Percentiles rank a stretch among this genome's conserved stretches.
Conservation (phyloP, 768 basidiomycete genomes). For the Lactarius sp. region DNA sequence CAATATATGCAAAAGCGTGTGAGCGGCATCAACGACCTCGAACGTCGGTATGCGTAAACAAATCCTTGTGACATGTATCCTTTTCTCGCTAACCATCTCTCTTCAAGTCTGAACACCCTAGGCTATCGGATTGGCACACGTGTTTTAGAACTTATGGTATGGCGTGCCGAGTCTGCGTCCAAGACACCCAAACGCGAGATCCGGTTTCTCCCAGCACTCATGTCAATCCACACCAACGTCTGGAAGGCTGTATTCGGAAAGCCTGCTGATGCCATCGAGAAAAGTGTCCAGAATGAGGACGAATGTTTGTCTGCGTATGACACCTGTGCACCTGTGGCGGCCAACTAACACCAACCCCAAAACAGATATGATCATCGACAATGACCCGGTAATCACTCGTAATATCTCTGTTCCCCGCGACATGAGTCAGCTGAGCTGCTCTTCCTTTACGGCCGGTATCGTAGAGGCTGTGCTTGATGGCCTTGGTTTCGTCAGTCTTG, state of each 20-base stretch:
- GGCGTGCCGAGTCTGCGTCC: conserved; percentile 69
- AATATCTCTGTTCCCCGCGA: conserved; percentile 92
- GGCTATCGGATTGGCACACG: conserved; percentile 90
- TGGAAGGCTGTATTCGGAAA: conserved; percentile 94
- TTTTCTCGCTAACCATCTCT: not conserved
- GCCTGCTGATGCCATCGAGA: conserved; percentile 91
- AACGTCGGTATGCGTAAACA: conserved; percentile 61
- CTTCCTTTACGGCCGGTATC: conserved; percentile 95
- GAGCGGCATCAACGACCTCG: conserved; percentile 90
- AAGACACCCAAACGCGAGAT: conserved; percentile 93
- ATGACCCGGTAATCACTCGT: conserved; percentile 88
- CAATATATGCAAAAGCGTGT: conserved; percentile 97
- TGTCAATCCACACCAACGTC: conserved; percentile 92
- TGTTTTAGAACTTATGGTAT: conserved; percentile 80
- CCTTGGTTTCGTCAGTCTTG: conserved; percentile 80
- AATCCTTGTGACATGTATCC: conserved; percentile 2
- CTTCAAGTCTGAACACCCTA: conserved; percentile 76
- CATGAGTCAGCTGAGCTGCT: conserved; percentile 90
- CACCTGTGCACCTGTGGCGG: not conserved
- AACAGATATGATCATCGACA: conserved; percentile 96
- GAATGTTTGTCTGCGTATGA: conserved; percentile 59
- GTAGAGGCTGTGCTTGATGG: conserved; percentile 97
- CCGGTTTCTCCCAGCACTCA: conserved; percentile 83
- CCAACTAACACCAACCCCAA: conserved; percentile 10
- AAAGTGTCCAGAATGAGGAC: conserved; percentile 93